Percentiles rank a stretch among this genome's conserved stretches.
These are phyloP conservation scores for Botryosphaeria agaves DNA, from an alignment of 2,329 filamentous ascomycete genomes.

Conservation along the genomic window DNA sequence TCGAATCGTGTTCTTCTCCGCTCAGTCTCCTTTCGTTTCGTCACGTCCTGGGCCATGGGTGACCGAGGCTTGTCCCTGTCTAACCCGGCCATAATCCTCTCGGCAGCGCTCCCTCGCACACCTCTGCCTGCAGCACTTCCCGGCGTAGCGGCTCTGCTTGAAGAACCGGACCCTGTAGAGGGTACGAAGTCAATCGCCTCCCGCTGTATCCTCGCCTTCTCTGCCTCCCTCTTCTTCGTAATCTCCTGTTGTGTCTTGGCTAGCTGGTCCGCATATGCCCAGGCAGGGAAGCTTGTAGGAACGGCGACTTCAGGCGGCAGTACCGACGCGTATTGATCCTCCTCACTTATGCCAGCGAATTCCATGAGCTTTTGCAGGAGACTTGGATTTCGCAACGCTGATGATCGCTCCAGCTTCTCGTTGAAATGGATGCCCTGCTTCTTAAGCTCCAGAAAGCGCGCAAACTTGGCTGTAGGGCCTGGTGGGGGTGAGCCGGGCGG, in stretches of 20 bases:
- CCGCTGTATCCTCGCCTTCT: constrained; percentile 12
- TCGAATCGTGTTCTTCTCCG: constrained; percentile 11
- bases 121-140: not conserved
- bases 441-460: constrained; percentile 61
- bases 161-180: constrained; percentile 6
- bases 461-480: constrained; percentile 47
- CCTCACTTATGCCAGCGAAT: constrained; percentile 42
- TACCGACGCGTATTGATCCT: constrained; percentile 39
- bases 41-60: constrained; percentile 6
- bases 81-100: constrained; percentile 8
- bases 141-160: constrained; percentile 11
- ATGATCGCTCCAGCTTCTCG: constrained; percentile 47
- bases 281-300: constrained; percentile 15
- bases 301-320: constrained; percentile 3
- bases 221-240: constrained; percentile 14
- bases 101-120: constrained; percentile 7
- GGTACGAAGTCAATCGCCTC: constrained; percentile 17
- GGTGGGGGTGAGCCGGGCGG: constrained; percentile 38
- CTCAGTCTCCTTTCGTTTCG: constrained; percentile 15
- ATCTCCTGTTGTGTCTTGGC: constrained; percentile 17
- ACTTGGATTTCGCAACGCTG: constrained; percentile 53
- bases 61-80: constrained; percentile 5
- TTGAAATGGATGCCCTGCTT: constrained; percentile 65
- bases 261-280: constrained; percentile 21
- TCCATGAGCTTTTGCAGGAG: constrained; percentile 55